Evolutionary conservation across 306 rosid genomes (phyloP).

Genomic region (Trifolium repens): DNA sequence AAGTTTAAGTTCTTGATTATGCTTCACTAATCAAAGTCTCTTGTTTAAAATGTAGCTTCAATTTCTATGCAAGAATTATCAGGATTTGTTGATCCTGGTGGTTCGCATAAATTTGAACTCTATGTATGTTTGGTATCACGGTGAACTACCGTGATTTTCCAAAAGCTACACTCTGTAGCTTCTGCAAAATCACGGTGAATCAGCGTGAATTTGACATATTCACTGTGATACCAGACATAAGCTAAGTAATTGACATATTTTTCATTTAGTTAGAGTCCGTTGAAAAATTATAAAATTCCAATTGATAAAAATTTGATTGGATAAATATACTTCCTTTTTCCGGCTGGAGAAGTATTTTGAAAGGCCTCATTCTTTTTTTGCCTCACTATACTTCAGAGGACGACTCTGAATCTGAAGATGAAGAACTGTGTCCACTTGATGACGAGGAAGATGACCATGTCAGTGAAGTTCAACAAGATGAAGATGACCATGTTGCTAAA

Average conservation of each 20-base stretch:
- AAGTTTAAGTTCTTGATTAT: no score
- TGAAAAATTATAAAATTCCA: constrained; percentile 36
- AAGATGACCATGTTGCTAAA: constrained; percentile 55
- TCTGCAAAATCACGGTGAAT: no score
- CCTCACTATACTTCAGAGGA: constrained; percentile 55
- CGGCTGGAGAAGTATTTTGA: constrained; percentile 5
- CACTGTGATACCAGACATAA: no score
- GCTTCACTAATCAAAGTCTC: constrained; percentile 30
- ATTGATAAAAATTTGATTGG: constrained; percentile 18
- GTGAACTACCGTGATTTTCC: no score
- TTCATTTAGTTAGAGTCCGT: constrained; percentile 10
- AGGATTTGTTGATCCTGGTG: constrained; percentile 33
- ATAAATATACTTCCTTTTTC: background rate
- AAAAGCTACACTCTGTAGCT: no score
- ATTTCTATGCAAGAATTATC: constrained; percentile 5
- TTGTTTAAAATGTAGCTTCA: constrained; percentile 15
- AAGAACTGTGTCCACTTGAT: constrained; percentile 48
- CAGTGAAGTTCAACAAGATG: constrained; percentile 58
- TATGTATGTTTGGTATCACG: no score
- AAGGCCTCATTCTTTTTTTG: constrained; percentile 40
- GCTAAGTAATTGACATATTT: constrained; percentile 16
- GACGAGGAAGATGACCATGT: constrained; percentile 63
- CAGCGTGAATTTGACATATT: no score
- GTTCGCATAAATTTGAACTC: constrained; percentile 14
- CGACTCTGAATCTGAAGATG: constrained; percentile 65